Conservation (phyloP, 331 rosid species). For the Pyracantha coccinea region DNA sequence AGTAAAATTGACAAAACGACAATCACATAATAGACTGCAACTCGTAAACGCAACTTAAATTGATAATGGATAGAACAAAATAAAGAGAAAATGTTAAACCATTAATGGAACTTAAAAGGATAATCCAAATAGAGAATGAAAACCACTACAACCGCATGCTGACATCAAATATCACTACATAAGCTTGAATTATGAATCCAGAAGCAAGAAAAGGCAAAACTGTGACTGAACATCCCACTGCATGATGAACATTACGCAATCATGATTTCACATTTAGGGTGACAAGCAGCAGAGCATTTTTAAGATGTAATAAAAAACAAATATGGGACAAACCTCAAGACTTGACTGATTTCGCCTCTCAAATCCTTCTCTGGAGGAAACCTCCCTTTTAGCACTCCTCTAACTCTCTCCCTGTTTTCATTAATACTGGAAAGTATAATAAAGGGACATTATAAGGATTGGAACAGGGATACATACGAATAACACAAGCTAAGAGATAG, state of each 20-base stretch:
- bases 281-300: neutral
- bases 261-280: neutral
- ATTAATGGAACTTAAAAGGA: too few species aligned
- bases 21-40: neutral
- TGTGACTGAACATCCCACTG: neutral
- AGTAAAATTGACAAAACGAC: neutral
- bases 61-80: neutral
- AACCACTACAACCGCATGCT: neutral
- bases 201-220: neutral
- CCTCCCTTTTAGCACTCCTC: conserved; percentile 82
- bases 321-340: conserved; percentile 52
- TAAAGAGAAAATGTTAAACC: neutral
- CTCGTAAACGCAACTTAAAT: neutral
- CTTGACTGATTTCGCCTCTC: conserved; percentile 66
- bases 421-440: conserved; percentile 48
- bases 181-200: neutral
- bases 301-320: neutral
- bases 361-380: conserved; percentile 83
- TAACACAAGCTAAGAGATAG: neutral
- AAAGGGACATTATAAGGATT: conserved; percentile 14
- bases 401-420: conserved; percentile 70
- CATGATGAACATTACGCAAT: neutral
- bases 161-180: neutral
- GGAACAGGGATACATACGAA: conserved; percentile 8
- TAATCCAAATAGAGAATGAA: neutral